phyloP scores from a whole-genome alignment of 176 grass and related monocot genomes.

The Aegilops umbellulata region DNA sequence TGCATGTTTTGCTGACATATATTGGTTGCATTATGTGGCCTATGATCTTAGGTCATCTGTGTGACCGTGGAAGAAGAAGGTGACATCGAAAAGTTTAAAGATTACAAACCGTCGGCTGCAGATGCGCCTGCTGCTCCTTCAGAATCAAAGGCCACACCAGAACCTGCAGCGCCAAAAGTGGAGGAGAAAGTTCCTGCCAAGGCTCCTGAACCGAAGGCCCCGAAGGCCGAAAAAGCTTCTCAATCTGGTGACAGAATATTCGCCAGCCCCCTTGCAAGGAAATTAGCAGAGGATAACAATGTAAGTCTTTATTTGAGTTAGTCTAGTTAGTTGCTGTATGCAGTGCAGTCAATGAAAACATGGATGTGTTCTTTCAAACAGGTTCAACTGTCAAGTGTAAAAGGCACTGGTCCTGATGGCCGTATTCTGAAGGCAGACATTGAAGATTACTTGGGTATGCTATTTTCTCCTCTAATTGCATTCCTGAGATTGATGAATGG shows the following conservation, averaged over 20 bases:
- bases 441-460: slow-evolving; percentile 92
- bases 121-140: slow-evolving; percentile 50
- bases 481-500: background rate
- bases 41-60: slow-evolving; percentile 55
- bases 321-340: background rate
- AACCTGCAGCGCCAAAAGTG: slow-evolving; percentile 47
- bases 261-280: slow-evolving; percentile 81
- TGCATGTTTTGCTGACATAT: background rate
- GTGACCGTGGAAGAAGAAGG: slow-evolving; percentile 88
- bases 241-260: slow-evolving; percentile 71
- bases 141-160: slow-evolving; percentile 37
- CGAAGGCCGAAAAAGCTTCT: slow-evolving; percentile 56
- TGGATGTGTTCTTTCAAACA: slow-evolving; percentile 32
- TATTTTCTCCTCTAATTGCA: background rate
- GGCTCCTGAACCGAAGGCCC: slow-evolving; percentile 48
- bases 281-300: slow-evolving; percentile 94
- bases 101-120: slow-evolving; percentile 73
- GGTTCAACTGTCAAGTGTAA: slow-evolving; percentile 81
- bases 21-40: background rate
- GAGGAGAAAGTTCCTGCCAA: slow-evolving; percentile 45
- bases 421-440: slow-evolving; percentile 94
- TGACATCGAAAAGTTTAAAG: slow-evolving; percentile 88
- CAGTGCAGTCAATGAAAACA: background rate
- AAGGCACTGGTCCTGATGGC: slow-evolving; percentile 93
- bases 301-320: slow-evolving; percentile 32